Percentiles rank a stretch among this genome's conserved stretches.
Evolutionary conservation across 208 protist species (phyloP).

Genomic region (Leishmania tarentolae): DNA sequence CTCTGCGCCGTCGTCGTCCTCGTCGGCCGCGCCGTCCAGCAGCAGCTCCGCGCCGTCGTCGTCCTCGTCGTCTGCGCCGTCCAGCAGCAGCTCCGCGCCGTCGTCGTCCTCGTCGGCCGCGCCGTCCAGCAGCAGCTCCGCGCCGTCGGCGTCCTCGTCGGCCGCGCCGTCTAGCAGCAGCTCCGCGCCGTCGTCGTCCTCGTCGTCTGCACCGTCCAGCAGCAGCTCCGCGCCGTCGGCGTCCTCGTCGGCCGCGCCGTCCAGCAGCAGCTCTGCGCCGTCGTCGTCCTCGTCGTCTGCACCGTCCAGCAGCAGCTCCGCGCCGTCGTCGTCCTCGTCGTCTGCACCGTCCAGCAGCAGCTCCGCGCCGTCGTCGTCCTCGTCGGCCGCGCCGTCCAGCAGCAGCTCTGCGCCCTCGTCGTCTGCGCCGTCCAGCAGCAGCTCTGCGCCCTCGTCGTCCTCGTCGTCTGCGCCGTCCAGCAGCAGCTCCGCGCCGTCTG

Average conservation of each 20-base stretch:
- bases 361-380: background rate
- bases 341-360: background rate
- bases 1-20: background rate
- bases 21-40: background rate
- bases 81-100: background rate
- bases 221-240: background rate
- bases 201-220: background rate
- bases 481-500: background rate
- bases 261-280: background rate
- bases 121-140: background rate
- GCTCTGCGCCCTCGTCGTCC: background rate
- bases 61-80: background rate
- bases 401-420: background rate
- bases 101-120: background rate
- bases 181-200: background rate
- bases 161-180: background rate
- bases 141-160: background rate
- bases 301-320: background rate
- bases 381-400: background rate
- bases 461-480: slow-evolving; percentile 1
- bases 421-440: background rate
- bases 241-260: background rate
- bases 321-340: background rate
- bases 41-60: too few species aligned
- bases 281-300: background rate